A percentile compares a stretch with the other conserved stretches of the same genome.
These are phyloP conservation scores for Candida smagusa DNA, from an alignment of 1,139 yeast genomes.

Conservation along the genomic window DNA sequence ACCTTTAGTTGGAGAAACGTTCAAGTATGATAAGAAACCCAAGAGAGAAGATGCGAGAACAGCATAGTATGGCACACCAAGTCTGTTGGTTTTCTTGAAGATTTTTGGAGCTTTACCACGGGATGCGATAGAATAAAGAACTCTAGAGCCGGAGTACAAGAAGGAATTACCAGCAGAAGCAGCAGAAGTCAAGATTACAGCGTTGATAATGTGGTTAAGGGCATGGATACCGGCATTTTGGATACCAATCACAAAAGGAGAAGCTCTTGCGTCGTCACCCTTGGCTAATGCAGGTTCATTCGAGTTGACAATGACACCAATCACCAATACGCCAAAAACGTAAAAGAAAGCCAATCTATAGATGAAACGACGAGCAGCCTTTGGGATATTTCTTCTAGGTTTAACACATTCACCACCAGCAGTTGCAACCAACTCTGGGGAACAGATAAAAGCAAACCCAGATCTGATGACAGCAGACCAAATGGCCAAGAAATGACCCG, in stretches of 20 bases:
- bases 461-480: conserved; percentile 42
- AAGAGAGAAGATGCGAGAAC: conserved; percentile 42
- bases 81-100: conserved; percentile 52
- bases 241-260: conserved; percentile 50
- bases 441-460: conserved; percentile 40
- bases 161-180: conserved; percentile 74
- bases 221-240: conserved; percentile 58
- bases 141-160: conserved; percentile 68
- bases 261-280: conserved; percentile 44
- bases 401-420: conserved; percentile 42
- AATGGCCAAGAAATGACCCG: conserved; percentile 49
- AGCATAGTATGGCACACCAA: conserved; percentile 60
- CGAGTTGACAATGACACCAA: conserved; percentile 44
- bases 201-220: conserved; percentile 66
- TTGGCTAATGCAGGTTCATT: conserved; percentile 30
- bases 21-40: conserved; percentile 61
- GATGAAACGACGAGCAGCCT: conserved; percentile 45
- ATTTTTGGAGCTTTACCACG: conserved; percentile 63
- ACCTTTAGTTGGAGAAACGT: conserved; percentile 47
- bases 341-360: conserved; percentile 49
- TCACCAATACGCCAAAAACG: conserved; percentile 42
- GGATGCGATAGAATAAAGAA: conserved; percentile 59
- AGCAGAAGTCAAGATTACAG: conserved; percentile 63
- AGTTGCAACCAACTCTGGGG: conserved; percentile 39
- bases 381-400: conserved; percentile 46